phyloP scores from a whole-genome alignment of 2,329 filamentous ascomycete genomes.

The Cytospora mali region DNA sequence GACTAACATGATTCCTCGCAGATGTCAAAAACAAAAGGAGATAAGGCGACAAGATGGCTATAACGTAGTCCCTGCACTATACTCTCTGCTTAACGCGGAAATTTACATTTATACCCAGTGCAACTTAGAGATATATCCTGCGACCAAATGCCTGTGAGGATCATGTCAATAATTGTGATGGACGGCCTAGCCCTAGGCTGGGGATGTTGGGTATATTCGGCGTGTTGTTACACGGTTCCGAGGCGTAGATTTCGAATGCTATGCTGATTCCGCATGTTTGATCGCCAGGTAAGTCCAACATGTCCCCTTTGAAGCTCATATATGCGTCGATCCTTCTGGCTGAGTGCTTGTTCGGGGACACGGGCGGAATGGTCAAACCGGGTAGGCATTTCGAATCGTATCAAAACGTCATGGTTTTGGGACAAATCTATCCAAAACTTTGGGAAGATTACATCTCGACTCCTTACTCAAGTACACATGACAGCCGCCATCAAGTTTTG shows the following conservation, averaged over 20 bases:
- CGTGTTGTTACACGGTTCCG: background rate
- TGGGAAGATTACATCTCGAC: background rate
- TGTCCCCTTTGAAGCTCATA: background rate
- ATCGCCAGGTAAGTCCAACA: background rate
- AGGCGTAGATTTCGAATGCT: background rate
- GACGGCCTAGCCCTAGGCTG: background rate
- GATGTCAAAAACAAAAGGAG: slow-evolving; percentile 48
- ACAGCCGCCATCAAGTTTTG: background rate
- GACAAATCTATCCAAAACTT: background rate
- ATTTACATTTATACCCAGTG: slow-evolving; percentile 26
- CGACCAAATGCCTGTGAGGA: background rate
- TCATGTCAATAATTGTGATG: background rate
- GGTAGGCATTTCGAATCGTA: background rate
- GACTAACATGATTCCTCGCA: slow-evolving; percentile 35
- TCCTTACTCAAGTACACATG: background rate
- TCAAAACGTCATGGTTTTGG: too few species aligned
- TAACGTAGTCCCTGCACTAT: slow-evolving; percentile 15
- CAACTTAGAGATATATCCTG: background rate
- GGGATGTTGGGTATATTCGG: background rate
- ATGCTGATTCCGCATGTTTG: background rate
- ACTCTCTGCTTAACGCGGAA: slow-evolving; percentile 1
- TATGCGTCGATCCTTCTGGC: background rate
- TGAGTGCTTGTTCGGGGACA: background rate
- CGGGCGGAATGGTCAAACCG: background rate
- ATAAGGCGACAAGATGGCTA: slow-evolving; percentile 29